Base-by-base conservation (phyloP, 1,284 basidiomycete genomes). In the Leccinum laetum region DNA sequence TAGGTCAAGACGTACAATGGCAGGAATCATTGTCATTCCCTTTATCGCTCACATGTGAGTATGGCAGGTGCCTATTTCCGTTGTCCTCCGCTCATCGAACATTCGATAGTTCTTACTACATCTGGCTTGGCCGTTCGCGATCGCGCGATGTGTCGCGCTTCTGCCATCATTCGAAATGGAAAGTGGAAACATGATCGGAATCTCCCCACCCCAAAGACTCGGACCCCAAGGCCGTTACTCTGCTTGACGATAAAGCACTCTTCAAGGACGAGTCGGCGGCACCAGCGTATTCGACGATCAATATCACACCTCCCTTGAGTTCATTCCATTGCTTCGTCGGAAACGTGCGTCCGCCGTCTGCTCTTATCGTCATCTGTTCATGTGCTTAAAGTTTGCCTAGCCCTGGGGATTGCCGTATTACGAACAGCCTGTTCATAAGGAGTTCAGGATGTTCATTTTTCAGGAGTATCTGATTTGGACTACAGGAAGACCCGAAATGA, bases 401-500 rank as follows among this genome's bases (percentile, higher is more conserved):
- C 81, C 84, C 6, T 90, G 88, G 87, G 80, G 92, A 46, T 80
- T 94, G n/a, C 92, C 93, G 0, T 94, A 92, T 72, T 85, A 91
- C 60, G 88, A 92, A 72, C 84, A 88, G 61, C 84, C 87, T 53
- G 83, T 91, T 29, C 91, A 93, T 79, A 86, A 88, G 72, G 86
- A 91, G 70, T 94, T 94, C 75, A 82, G 92, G 64, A 87, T 61
- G 37, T 44, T 8, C 4, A 14, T 21, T 1, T 29, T 29, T 29
- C 26, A 8, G 26, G 26, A 29, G 26, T 29, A 29, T 29, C 26
- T 29, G 26, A 29, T 29, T 14, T 35, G 16, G 21, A 8, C 21
- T 21, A 1, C 35, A 85, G 84, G 93, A 94, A 75, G 92, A 94
- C 73, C 92, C 92, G 92, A 94, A 71, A 89, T 94, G 82, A 82